These are phyloP conservation scores for Arabis alpina DNA, from an alignment of 345 rosid genomes.

Conservation along the genomic window DNA sequence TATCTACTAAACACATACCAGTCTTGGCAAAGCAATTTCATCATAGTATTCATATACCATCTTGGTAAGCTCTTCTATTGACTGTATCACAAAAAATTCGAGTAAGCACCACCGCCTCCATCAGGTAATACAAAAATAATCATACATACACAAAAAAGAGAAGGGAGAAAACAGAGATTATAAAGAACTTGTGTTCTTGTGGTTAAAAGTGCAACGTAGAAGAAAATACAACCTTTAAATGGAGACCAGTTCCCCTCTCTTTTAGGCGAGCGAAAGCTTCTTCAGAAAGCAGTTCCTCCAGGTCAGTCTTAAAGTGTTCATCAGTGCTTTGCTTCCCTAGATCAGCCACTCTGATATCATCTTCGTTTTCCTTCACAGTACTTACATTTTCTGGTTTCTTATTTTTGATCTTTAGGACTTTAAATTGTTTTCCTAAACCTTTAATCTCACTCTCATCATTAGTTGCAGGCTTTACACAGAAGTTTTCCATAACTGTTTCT, in stretches of 20 bases:
- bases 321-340: conserved; percentile 37
- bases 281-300: conserved; percentile 73
- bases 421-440: conserved; percentile 96
- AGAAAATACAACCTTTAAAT: conserved; percentile 69
- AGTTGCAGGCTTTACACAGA: conserved; percentile 59
- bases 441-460: conserved; percentile 72
- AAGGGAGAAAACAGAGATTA: conserved; percentile 8
- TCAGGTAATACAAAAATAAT: background rate
- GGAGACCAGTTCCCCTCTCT: conserved; percentile 90
- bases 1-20: conserved; percentile 59
- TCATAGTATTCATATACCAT: conserved; percentile 78
- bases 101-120: conserved; percentile 26
- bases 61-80: conserved; percentile 79
- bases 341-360: conserved; percentile 31
- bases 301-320: conserved; percentile 58
- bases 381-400: conserved; percentile 50
- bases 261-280: conserved; percentile 74
- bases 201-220: conserved; percentile 7
- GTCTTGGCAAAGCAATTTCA: conserved; percentile 91
- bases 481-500: conserved; percentile 60
- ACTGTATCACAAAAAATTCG: conserved; percentile 46
- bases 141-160: conserved; percentile 2
- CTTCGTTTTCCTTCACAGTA: conserved; percentile 28
- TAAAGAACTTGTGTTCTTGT: background rate
- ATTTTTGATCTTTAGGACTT: conserved; percentile 72